A percentile compares a stretch with the other conserved stretches of the same genome.
phyloP scores from a whole-genome alignment of 2,329 filamentous ascomycete genomes.

The Diaporthe eres region DNA sequence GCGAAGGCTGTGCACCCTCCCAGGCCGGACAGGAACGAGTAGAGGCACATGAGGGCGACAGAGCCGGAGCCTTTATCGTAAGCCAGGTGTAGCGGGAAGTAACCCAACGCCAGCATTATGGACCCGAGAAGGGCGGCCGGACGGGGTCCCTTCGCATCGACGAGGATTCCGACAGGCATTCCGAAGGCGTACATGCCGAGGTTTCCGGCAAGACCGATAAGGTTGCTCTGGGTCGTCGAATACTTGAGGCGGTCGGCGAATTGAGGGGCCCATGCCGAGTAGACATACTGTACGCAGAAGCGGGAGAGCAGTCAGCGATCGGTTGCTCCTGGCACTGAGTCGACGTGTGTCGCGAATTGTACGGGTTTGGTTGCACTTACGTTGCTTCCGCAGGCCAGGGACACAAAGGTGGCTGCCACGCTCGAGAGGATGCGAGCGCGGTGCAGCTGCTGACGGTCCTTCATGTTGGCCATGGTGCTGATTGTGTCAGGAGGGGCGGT shows the following conservation, averaged over 20 bases:
- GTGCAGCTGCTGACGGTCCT: conserved; percentile 65
- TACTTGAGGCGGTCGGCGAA: conserved; percentile 90
- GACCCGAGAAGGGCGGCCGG: conserved; percentile 83
- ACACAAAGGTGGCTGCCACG: conserved; percentile 85
- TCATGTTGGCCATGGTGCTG: conserved; percentile 53
- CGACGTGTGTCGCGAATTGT: background rate
- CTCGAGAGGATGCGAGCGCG: conserved; percentile 84
- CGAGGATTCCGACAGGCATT: conserved; percentile 88
- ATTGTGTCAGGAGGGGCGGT: background rate
- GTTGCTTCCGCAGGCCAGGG: conserved; percentile 93
- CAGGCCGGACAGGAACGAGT: conserved; percentile 86
- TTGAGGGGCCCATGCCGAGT: conserved; percentile 97
- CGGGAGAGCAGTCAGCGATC: conserved; percentile 39
- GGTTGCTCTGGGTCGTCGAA: conserved; percentile 91
- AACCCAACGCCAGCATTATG: conserved; percentile 80
- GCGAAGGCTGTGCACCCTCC: conserved; percentile 94
- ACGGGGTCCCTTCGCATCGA: conserved; percentile 86
- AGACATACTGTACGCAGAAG: conserved; percentile 82
- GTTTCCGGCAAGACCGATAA: conserved; percentile 89
- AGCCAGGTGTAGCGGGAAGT: conserved; percentile 86
- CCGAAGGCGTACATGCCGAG: conserved; percentile 95
- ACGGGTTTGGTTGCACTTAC: conserved; percentile 63
- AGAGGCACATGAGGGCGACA: conserved; percentile 79
- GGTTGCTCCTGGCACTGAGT: background rate
- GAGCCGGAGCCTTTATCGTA: conserved; percentile 77